These are phyloP conservation scores for Ceratocystis colombiana DNA, from an alignment of 2,329 filamentous ascomycete species.

Conservation along the genomic window DNA sequence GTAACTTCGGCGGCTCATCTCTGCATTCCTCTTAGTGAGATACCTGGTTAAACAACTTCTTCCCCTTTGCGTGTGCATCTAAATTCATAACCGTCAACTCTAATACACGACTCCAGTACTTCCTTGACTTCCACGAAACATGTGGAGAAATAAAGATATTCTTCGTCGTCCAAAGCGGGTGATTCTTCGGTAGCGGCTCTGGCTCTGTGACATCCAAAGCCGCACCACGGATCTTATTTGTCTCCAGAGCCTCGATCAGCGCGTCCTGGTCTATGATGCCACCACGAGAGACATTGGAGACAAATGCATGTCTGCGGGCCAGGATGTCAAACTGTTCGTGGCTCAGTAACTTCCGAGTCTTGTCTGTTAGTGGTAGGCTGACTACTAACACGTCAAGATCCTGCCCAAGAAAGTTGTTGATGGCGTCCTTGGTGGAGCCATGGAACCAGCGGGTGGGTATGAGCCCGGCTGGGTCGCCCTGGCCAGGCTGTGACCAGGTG, in stretches of 20 bases:
- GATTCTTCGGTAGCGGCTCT: constrained; percentile 59
- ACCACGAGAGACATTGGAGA: constrained; percentile 63
- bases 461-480: constrained; percentile 44
- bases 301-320: constrained; percentile 42
- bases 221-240: constrained; percentile 46
- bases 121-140: constrained; percentile 37
- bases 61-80: constrained; percentile 33
- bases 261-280: constrained; percentile 43
- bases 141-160: constrained; percentile 56
- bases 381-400: constrained; percentile 46
- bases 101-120: constrained; percentile 36
- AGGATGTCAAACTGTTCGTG: constrained; percentile 41
- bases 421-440: constrained; percentile 36
- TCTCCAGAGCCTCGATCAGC: constrained; percentile 50
- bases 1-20: too few species aligned
- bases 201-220: constrained; percentile 72
- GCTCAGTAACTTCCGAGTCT: constrained; percentile 43
- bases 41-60: constrained; percentile 36
- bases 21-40: constrained; percentile 32
- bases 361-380: constrained; percentile 42
- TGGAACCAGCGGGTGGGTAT: constrained; percentile 45
- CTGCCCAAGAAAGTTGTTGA: constrained; percentile 43
- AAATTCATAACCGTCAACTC: constrained; percentile 39
- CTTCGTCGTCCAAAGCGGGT: constrained; percentile 58
- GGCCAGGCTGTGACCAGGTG: constrained; percentile 58